A percentile compares a stretch with the other conserved stretches of the same genome.
Evolutionary conservation across 1,284 basidiomycete species (phyloP).

Genomic region (Marasmius fiardii): DNA sequence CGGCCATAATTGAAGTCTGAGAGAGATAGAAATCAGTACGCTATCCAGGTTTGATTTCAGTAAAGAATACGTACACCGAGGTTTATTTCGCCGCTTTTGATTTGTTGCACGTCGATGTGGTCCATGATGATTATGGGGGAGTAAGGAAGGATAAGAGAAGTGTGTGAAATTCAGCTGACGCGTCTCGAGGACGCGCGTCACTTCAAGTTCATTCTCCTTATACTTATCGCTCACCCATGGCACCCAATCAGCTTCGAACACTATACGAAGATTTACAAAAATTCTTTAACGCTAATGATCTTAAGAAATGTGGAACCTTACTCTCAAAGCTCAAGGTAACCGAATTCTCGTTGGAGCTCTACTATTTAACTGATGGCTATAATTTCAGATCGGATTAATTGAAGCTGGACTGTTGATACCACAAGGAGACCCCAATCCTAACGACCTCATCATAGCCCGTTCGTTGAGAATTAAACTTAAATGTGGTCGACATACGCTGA

Average conservation of each 20-base stretch:
- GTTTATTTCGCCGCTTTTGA: slow-evolving; percentile 93
- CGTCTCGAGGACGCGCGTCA: slow-evolving; percentile 59
- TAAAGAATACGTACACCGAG: slow-evolving; percentile 69
- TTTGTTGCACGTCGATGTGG: slow-evolving; percentile 66
- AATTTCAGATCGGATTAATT: slow-evolving; percentile 69
- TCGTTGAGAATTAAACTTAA: slow-evolving; percentile 24
- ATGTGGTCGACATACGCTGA: slow-evolving; percentile 6
- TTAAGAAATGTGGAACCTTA: slow-evolving; percentile 59
- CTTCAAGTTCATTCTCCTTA: neutral
- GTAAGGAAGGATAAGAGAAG: slow-evolving; percentile 20
- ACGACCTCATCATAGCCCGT: slow-evolving; percentile 73
- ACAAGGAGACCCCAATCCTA: slow-evolving; percentile 49
- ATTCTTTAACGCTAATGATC: slow-evolving; percentile 60
- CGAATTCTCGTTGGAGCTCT: neutral
- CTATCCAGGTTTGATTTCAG: neutral
- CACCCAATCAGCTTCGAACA: slow-evolving; percentile 49
- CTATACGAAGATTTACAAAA: slow-evolving; percentile 62
- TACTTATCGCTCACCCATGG: slow-evolving; percentile 43
- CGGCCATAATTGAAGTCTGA: slow-evolving; percentile 99
- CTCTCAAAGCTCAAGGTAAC: slow-evolving; percentile 73
- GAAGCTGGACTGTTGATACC: slow-evolving; percentile 75
- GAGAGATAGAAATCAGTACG: slow-evolving; percentile 10
- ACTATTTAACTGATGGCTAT: neutral
- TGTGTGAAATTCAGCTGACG: slow-evolving; percentile 17
- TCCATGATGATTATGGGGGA: slow-evolving; percentile 69